phyloP scores from a whole-genome alignment of 192 early-diverging fungal genomes.

The Coemansia sp. region DNA sequence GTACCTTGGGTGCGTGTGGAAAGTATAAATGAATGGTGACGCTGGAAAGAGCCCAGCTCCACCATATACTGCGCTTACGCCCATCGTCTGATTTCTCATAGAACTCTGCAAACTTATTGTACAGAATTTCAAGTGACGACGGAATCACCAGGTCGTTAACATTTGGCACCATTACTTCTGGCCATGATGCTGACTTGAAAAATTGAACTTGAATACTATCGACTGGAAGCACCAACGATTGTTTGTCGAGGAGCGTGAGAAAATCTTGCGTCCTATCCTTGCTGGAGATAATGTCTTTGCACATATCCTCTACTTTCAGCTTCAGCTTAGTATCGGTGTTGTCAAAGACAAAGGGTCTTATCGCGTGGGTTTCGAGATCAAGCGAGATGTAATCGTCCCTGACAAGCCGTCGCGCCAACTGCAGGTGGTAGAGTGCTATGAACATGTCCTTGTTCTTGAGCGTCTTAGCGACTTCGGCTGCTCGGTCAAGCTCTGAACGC shows the following conservation, averaged over 20 bases:
- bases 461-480: neutral
- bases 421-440: neutral
- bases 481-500: neutral
- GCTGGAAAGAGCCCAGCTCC: neutral
- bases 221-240: neutral
- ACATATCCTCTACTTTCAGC: neutral
- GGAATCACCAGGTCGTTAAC: neutral
- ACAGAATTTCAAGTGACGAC: neutral
- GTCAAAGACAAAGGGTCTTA: neutral
- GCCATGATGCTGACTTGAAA: neutral
- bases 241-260: neutral
- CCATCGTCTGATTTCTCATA: neutral
- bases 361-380: neutral
- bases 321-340: neutral
- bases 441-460: neutral
- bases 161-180: neutral
- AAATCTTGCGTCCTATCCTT: neutral
- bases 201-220: neutral
- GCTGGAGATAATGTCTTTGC: neutral
- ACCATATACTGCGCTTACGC: neutral
- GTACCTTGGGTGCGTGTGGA: neutral
- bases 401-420: neutral
- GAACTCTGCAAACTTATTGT: neutral
- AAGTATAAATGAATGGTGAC: neutral
- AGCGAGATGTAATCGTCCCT: neutral